A percentile compares a stretch with the other conserved stretches of the same genome.
These are phyloP conservation scores for Fusarium floridanum DNA, from an alignment of 2,329 filamentous ascomycete species.

Conservation along the genomic window DNA sequence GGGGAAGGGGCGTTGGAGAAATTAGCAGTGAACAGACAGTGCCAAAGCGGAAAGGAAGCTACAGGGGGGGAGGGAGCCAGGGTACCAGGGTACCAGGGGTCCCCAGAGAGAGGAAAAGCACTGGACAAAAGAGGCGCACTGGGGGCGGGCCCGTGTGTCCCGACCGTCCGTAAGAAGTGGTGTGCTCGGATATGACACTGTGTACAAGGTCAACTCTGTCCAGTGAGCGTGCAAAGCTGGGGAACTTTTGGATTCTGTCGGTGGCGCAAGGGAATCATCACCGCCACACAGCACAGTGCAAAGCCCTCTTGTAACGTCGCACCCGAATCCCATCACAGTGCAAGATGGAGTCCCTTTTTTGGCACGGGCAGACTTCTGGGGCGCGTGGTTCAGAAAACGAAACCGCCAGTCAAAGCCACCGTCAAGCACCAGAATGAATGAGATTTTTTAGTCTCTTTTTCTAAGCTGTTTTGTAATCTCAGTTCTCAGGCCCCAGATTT, in stretches of 20 bases:
- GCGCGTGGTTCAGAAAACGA: neutral
- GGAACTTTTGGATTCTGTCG: conserved; percentile 2
- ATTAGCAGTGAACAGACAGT: conserved; percentile 40
- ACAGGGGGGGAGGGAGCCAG: neutral
- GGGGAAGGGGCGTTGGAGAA: conserved; percentile 36
- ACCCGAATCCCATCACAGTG: conserved; percentile 8
- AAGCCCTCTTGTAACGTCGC: conserved; percentile 5
- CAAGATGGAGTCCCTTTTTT: neutral
- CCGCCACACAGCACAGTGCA: conserved; percentile 28
- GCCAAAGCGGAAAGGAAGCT: conserved; percentile 15
- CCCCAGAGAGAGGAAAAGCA: neutral
- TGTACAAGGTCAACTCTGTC: neutral
- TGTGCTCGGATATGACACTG: conserved; percentile 4
- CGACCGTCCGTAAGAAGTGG: neutral
- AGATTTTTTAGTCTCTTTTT: neutral
- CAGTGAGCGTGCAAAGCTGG: neutral
- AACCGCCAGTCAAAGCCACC: conserved; percentile 6
- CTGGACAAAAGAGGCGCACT: conserved; percentile 7
- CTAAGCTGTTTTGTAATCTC: neutral
- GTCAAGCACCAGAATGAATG: neutral
- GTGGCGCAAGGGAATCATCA: conserved; percentile 3
- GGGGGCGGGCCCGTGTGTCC: conserved; percentile 10
- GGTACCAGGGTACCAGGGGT: neutral
- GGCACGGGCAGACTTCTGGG: neutral
- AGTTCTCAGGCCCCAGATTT: neutral